These are phyloP conservation scores for Cardiosporidium cionae DNA, from an alignment of 169 alveolate species.

Conservation along the genomic window DNA sequence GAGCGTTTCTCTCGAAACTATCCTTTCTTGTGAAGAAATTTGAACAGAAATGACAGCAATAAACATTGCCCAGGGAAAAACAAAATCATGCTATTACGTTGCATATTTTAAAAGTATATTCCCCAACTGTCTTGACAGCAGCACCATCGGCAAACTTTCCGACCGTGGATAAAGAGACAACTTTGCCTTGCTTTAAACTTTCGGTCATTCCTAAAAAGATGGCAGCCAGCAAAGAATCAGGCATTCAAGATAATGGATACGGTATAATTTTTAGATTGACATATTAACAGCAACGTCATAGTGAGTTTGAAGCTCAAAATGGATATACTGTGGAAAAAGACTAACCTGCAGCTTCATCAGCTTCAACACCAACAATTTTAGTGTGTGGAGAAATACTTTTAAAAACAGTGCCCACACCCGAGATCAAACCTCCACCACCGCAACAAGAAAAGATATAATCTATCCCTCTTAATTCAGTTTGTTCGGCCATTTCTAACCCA, in stretches of 20 bases:
- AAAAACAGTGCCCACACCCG: constrained; percentile 2
- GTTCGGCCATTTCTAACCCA: constrained; percentile 1
- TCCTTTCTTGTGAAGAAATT: too few relatives aligned
- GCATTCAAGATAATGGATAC: neutral
- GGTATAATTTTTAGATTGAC: neutral
- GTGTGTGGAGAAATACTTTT: neutral
- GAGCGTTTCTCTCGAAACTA: too few relatives aligned
- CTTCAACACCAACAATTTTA: neutral
- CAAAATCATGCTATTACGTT: neutral
- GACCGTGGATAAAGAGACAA: neutral
- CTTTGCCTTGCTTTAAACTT: neutral
- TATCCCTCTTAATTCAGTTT: neutral
- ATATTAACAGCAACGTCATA: neutral
- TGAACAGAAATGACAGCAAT: too few relatives aligned
- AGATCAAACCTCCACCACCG: constrained; percentile 6
- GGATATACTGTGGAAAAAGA: neutral
- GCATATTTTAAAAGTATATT: constrained; percentile 5
- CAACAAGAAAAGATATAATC: neutral
- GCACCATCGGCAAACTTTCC: constrained; percentile 21
- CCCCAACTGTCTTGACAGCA: neutral
- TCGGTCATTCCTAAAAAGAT: constrained; percentile 3
- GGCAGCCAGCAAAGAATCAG: neutral
- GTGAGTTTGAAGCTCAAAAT: neutral
- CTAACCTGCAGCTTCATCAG: constrained; percentile 1
- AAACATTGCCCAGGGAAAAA: too few relatives aligned